Evolutionary conservation across 2,329 filamentous ascomycete genomes (phyloP), one percentile per base, ranked within the genome.

Genomic region (Trichocomaceae sp.): DNA sequence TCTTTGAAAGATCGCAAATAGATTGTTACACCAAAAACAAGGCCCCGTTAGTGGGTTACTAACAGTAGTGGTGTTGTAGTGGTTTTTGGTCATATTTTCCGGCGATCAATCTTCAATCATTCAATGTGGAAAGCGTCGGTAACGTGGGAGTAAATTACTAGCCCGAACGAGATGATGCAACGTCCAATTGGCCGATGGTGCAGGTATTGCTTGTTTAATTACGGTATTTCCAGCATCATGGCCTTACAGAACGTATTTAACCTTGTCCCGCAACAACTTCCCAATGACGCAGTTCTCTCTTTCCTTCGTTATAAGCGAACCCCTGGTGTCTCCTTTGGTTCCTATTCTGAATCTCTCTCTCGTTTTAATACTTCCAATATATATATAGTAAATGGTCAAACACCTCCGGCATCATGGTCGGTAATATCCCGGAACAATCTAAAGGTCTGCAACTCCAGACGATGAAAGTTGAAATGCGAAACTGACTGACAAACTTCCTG

Each of bases 361-460:
- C 26, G 26, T 9, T 35, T 15, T 35, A 35, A 3, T 33, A 33
- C 31, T n/a, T n/a, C n/a, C n/a, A n/a, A n/a, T n/a, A 35, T 35
- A 35, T 35, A 13, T 35, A 15, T 35, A 35, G 20, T 26, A 44
- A 19, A 4, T n/a, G n/a, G 15, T 19, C 17, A 52, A n/a, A 29
- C 15, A 19, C 35, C 23, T 31, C 10, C 15, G 17, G 33, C 49
- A 47, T 23, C 13, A 59, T 59, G 57, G 57, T 42, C n/a, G 37
- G 41, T 31, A n/a, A 54, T 46, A 33, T 52, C 29, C 39, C 47
- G 22, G 23, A 46, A 37, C 52, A 59, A 44, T 52, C 60, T 10
- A 59, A 63, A 55, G 61, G 61, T 64, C 45, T 46, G 61, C 62
- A 53, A 12, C 9, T 44, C 41, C 9, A 17, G 17, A 44, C 10